Percentiles rank a stretch among this genome's conserved stretches.
These are phyloP conservation scores for Rhodotorula sp. DNA, from an alignment of 1,284 basidiomycete species.

Conservation along the genomic window DNA sequence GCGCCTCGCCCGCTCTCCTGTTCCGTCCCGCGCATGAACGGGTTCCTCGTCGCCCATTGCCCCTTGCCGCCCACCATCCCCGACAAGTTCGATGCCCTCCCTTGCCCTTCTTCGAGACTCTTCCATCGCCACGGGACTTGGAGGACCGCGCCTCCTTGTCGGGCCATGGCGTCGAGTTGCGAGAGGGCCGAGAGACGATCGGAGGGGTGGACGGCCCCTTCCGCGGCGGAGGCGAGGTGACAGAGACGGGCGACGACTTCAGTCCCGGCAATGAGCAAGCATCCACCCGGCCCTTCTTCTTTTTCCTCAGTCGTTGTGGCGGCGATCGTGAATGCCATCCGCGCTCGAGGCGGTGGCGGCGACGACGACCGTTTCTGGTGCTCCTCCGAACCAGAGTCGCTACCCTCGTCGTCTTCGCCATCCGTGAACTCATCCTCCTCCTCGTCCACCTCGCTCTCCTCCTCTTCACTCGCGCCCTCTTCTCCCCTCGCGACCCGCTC, in stretches of 20 bases:
- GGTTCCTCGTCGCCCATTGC: not conserved
- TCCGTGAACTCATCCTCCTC: not conserved
- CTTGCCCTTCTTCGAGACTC: conserved; percentile 1
- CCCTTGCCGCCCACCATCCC: not conserved
- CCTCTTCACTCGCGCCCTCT: not conserved
- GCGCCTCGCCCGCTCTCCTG: not conserved
- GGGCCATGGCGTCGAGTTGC: not conserved
- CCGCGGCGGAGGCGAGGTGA: not conserved
- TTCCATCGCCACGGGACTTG: not conserved
- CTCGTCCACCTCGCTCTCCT: too few species aligned
- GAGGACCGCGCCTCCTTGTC: not conserved
- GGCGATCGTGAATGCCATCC: not conserved
- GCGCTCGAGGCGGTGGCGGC: not conserved
- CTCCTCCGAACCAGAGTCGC: not conserved
- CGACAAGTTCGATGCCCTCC: not conserved
- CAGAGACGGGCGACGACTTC: not conserved
- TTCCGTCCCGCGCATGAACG: not conserved
- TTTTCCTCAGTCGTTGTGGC: too few species aligned
- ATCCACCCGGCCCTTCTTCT: too few species aligned
- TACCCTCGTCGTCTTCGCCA: too few species aligned
- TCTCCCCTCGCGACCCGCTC: not conserved
- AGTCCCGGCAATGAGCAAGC: not conserved
- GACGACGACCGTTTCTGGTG: not conserved
- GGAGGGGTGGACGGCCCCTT: not conserved
- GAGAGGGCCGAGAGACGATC: not conserved